A percentile compares a stretch with the other conserved stretches of the same genome.
Conservation (phyloP, 305 asterid species). For the Lippia alba region DNA sequence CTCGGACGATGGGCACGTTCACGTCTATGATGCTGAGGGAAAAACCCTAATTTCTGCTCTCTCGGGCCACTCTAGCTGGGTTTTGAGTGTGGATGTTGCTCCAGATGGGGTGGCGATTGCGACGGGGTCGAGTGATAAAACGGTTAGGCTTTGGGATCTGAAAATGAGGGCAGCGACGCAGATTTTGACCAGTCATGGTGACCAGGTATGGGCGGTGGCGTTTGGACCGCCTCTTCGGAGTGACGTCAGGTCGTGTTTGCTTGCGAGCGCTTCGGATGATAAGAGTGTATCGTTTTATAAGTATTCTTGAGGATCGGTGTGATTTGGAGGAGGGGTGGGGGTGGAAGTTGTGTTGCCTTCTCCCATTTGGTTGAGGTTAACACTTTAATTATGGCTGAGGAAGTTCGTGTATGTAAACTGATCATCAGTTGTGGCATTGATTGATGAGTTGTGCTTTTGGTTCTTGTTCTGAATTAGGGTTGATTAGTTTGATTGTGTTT, state of each 20-base stretch:
- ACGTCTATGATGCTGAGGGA: conserved; percentile 78
- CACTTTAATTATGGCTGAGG: no score
- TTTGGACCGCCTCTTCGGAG: conserved; percentile 74
- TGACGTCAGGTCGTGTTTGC: conserved; percentile 71
- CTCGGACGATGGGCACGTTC: conserved; percentile 88
- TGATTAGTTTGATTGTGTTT: no score
- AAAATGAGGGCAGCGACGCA: conserved; percentile 96
- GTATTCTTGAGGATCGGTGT: conserved; percentile 55
- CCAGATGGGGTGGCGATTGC: conserved; percentile 91
- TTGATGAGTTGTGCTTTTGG: no score
- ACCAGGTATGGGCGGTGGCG: conserved; percentile 95
- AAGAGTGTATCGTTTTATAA: conserved; percentile 75
- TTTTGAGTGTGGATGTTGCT: conserved; percentile 80
- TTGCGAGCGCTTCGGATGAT: conserved; percentile 93
- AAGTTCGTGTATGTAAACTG: no score
- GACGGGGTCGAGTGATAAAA: conserved; percentile 89
- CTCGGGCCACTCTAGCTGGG: conserved; percentile 96
- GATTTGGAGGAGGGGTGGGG: conserved; percentile 14
- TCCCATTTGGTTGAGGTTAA: conserved; percentile 18
- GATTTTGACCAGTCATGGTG: conserved; percentile 78
- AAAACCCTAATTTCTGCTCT: conserved; percentile 71
- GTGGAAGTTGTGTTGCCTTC: conserved; percentile 1
- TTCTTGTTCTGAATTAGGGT: no score
- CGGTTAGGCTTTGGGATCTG: conserved; percentile 89
- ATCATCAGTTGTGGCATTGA: no score